Evolutionary conservation across 352 stramenopile genomes (phyloP), one percentile per base, ranked within the genome.

Genomic region (Plasmopara muralis): DNA sequence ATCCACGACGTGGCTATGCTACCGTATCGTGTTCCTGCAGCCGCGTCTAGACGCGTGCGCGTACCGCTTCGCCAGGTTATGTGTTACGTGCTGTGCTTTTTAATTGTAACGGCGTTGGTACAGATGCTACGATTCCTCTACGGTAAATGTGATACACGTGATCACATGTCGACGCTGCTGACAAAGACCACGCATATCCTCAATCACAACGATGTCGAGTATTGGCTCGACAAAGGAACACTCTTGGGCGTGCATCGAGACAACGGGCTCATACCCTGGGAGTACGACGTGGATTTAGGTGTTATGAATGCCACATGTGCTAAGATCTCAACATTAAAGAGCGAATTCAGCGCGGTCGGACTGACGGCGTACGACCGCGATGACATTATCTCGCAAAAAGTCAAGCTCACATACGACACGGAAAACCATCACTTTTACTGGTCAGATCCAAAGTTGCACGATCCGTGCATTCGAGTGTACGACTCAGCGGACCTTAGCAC

Each of bases 181-280:
- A 85, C 67, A 38, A 87, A 82, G 57, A 86, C 79, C 18, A 76
- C 76, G 10, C 58, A 37, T 2, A 80, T 89, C 37, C 62, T 89
- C 20, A 67, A 86, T 51, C 63, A 55, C 47, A 70, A 89, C 62
- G 61, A 76, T 33, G 44, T 91, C 60, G 72, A 91, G 67, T 91
- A 88, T 48, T 91, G 80, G 80, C 72, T 91, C 16, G 80, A 91
- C 69, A 88, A 87, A 57, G 77, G 80, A 48, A 87, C 80, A 45
- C 62, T 91, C 4, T 57, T 89, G 13, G 77, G 80, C 31, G 67
- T 88, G 30, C 68, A 87, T 30, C 77, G 80, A 15, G 76, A 91
- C 49, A 57, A 75, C 4, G 77, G 74, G 5, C 62, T 91, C 31
- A 91, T 91, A 53, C 78, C 77, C 12, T 89, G 76, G 75, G 80